These are phyloP conservation scores for Xerocomus amazonicus DNA, from an alignment of 1,284 basidiomycete genomes.

Conservation along the genomic window DNA sequence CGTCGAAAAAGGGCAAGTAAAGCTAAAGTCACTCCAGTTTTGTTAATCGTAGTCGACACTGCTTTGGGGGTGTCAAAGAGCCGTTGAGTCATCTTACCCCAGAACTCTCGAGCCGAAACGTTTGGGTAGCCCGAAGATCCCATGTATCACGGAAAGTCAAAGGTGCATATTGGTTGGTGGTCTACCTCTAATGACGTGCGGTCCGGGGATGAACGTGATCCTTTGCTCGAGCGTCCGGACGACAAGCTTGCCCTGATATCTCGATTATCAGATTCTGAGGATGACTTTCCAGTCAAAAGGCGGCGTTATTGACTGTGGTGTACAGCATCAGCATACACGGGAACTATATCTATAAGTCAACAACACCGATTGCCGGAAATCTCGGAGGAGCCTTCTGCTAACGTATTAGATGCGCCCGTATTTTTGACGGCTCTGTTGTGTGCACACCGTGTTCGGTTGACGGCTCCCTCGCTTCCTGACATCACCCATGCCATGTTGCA, in stretches of 20 bases:
- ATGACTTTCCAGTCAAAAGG: not conserved
- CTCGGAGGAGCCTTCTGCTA: too few species aligned
- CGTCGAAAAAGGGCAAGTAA: conserved; percentile 16
- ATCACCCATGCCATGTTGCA: too few species aligned
- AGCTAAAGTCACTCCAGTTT: conserved; percentile 2
- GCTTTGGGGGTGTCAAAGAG: not conserved
- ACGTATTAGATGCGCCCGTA: too few species aligned
- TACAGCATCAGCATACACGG: conserved; percentile 37
- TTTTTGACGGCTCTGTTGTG: too few species aligned
- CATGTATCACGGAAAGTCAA: conserved; percentile 9
- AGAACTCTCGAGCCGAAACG: conserved; percentile 13
- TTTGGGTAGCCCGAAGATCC: conserved; percentile 15
- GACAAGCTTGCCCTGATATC: conserved; percentile 1
- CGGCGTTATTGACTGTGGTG: conserved; percentile 11
- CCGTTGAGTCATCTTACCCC: not conserved
- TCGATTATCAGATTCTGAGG: conserved; percentile 13
- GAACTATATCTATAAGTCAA: conserved; percentile 34
- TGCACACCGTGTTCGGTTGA: too few species aligned
- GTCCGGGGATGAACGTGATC: conserved; percentile 22
- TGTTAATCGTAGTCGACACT: conserved; percentile 19
- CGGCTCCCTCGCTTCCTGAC: too few species aligned
- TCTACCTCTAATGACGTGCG: conserved; percentile 22
- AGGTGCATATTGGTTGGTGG: conserved; percentile 24
- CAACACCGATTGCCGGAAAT: too few species aligned
- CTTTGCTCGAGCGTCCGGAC: conserved; percentile 10